Evolutionary conservation across 2,329 filamentous ascomycete genomes (phyloP).

Genomic region (Ophiostoma sp.): DNA sequence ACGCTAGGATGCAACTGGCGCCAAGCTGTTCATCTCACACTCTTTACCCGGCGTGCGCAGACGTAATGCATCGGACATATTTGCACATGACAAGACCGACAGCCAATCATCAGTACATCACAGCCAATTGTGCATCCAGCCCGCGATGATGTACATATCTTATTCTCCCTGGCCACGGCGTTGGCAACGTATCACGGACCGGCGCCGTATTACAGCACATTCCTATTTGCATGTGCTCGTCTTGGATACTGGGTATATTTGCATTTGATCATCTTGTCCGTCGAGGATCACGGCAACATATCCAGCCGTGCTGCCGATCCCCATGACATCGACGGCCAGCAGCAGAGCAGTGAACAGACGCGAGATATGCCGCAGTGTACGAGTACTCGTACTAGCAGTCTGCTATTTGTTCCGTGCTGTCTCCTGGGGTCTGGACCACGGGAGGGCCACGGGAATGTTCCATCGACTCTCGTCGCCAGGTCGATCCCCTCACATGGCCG

Average conservation of each 20-base stretch:
- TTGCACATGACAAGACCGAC: background rate
- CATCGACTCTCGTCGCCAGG: background rate
- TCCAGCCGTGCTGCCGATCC: background rate
- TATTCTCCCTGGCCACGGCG: background rate
- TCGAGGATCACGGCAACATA: background rate
- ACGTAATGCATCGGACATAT: background rate
- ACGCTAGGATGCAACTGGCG: background rate
- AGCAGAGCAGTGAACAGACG: too few relatives aligned
- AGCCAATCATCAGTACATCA: background rate
- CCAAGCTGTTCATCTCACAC: background rate
- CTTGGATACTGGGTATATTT: background rate
- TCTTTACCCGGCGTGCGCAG: background rate
- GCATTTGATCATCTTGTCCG: background rate
- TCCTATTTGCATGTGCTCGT: background rate
- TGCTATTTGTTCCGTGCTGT: background rate
- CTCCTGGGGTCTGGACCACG: background rate
- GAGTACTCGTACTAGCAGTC: background rate
- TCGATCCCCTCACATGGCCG: background rate
- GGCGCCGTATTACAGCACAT: background rate
- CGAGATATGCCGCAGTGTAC: too few relatives aligned
- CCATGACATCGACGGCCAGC: background rate
- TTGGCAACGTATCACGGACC: background rate
- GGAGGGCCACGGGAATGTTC: conserved; percentile 1
- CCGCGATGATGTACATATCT: background rate
- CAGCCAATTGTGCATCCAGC: background rate